Conservation (phyloP, 2,329 filamentous ascomycete species). For the Polychaeton citri region DNA sequence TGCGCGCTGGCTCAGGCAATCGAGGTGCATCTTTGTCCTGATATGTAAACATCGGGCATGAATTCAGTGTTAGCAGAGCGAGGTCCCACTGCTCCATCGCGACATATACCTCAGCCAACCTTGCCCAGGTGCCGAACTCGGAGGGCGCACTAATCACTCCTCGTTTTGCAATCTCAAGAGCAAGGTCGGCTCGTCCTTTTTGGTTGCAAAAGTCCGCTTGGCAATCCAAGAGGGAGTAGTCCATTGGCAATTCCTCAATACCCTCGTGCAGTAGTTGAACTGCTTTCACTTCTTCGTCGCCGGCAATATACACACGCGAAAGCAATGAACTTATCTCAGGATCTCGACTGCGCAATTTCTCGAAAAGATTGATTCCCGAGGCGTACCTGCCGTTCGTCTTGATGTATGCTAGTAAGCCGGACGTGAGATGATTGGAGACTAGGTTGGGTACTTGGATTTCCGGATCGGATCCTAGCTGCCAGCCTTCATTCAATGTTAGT, state of each 20-base stretch:
- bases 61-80: constrained; percentile 87
- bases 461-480: constrained; percentile 91
- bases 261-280: constrained; percentile 78
- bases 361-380: constrained; percentile 93
- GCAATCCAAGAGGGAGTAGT: constrained; percentile 89
- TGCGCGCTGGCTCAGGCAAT: constrained; percentile 83
- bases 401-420: constrained; percentile 89
- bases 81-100: constrained; percentile 93
- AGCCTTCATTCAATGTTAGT: constrained; percentile 50
- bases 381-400: constrained; percentile 87
- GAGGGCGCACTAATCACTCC: constrained; percentile 91
- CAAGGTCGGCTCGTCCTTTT: constrained; percentile 78
- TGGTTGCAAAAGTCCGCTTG: constrained; percentile 84
- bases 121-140: constrained; percentile 94
- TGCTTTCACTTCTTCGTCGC: constrained; percentile 93
- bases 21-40: constrained; percentile 93
- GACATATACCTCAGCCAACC: constrained; percentile 86
- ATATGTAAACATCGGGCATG: constrained; percentile 99
- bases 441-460: constrained; percentile 96
- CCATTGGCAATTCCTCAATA: constrained; percentile 86
- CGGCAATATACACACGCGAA: constrained; percentile 82
- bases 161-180: constrained; percentile 83
- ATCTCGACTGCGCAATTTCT: constrained; percentile 83
- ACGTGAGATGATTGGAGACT: constrained; percentile 88
- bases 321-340: constrained; percentile 88